These are phyloP conservation scores for Andalucia godoyi DNA, from an alignment of 78 protist species.

Conservation along the genomic window DNA sequence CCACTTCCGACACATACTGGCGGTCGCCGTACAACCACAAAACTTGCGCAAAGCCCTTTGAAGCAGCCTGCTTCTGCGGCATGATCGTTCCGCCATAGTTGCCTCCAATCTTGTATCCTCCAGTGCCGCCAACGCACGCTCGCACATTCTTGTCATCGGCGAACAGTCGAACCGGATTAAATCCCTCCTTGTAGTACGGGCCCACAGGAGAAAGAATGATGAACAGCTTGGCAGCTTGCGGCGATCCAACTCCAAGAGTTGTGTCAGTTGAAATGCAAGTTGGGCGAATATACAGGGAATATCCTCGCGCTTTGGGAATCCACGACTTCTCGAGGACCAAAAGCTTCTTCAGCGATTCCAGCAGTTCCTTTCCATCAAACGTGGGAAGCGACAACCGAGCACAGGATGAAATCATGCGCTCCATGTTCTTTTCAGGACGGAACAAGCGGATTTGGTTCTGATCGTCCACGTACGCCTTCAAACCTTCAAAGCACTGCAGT, in stretches of 20 bases:
- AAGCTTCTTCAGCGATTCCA: constrained; percentile 67
- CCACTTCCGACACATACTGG: constrained; percentile 89
- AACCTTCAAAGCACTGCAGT: constrained; percentile 90
- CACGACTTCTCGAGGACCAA: constrained; percentile 71
- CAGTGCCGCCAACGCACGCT: constrained; percentile 74
- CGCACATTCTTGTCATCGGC: constrained; percentile 63
- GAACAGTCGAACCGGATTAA: constrained; percentile 75
- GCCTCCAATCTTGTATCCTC: constrained; percentile 65
- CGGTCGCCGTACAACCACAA: constrained; percentile 86
- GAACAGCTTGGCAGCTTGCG: constrained; percentile 27
- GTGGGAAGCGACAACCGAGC: constrained; percentile 74
- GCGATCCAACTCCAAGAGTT: constrained; percentile 60
- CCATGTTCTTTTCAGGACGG: constrained; percentile 88
- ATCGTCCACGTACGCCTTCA: constrained; percentile 84
- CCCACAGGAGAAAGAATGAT: constrained; percentile 88
- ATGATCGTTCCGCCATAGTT: constrained; percentile 90
- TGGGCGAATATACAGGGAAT: constrained; percentile 94
- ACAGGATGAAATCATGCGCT: constrained; percentile 57
- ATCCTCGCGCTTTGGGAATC: constrained; percentile 83
- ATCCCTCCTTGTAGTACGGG: constrained; percentile 91
- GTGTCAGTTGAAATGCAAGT: constrained; percentile 73
- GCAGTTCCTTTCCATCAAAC: constrained; percentile 43
- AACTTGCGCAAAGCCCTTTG: constrained; percentile 81
- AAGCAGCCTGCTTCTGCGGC: constrained; percentile 70
- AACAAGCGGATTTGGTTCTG: constrained; percentile 37